Base-by-base conservation (phyloP, 208 protist genomes). In the Crithidia mellificae region DNA sequence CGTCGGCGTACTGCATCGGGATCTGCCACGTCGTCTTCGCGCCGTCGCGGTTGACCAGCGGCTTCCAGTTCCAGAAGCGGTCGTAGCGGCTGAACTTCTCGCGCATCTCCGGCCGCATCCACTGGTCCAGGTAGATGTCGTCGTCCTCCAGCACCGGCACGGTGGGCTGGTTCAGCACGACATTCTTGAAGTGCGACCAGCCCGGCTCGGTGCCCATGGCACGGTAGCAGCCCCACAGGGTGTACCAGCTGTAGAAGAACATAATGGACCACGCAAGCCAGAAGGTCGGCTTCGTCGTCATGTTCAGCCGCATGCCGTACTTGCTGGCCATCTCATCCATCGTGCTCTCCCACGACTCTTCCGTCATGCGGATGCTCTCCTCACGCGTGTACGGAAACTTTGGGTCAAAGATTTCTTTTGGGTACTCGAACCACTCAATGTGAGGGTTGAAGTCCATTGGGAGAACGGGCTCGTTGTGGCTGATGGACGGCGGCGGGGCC, bases 371-470 rank as follows among this genome's bases (percentile, higher is more conserved):
- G 63, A 96, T 92, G 63, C 84, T 87, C 71, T 96, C 86, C 73
- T 96, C 91, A 39, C 88, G 87, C 2, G 91, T 96, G 81, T 93
- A 96, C 7, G 91, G 91, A 67, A 85, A 96, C 76, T 92, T 93
- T 25, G 91, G 88, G 61, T 93, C 85, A 47, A 93, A 96, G 36
- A 96, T 83, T 51, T 96, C 87, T 63, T 96, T 96, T 0, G 91
- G 91, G 67, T 91, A 96, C 72, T 96, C 91, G 68, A 92, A 96
- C 87, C 87, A 96, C 71, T 96, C 87, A 68, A 96, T 96, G 72
- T 96, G 91, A 6, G 91, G 91, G 69, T 94, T 96, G 73, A 96
- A 93, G 81, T 96, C 91, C 80, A 96, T 91, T 0, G 91, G 91
- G 25, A 87, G 44, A n/a, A 96, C 64, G 8, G 87, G 91, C 47